Percentiles rank a stretch among this genome's conserved stretches.
phyloP scores from a whole-genome alignment of 208 protist genomes.

The Crithidia expoeki region DNA sequence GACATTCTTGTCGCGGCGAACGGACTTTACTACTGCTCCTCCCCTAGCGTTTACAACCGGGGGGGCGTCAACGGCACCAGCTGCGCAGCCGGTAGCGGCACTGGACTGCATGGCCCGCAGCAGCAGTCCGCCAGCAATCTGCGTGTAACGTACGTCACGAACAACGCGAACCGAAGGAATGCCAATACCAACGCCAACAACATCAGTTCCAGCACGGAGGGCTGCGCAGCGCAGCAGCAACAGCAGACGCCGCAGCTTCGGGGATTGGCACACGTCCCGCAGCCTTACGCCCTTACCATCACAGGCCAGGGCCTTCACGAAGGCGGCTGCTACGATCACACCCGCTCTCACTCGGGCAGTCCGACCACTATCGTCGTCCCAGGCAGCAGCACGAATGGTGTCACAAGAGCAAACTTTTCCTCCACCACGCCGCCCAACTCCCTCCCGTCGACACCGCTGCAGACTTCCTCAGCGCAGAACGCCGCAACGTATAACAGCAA shows the following conservation, averaged over 20 bases:
- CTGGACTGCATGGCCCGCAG: constrained; percentile 10
- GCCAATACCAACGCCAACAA: constrained; percentile 1
- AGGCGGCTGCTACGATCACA: background rate
- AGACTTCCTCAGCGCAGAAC: background rate
- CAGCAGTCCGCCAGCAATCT: constrained; percentile 14
- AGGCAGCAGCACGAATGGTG: constrained; percentile 8
- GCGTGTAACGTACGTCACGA: constrained; percentile 32
- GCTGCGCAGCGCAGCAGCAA: constrained; percentile 18
- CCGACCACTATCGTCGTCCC: constrained; percentile 9
- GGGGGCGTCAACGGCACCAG: background rate
- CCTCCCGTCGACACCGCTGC: constrained; percentile 6
- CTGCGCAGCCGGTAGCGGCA: no score
- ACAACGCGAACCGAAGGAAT: constrained; percentile 3
- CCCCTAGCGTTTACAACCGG: constrained; percentile 8
- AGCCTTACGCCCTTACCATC: constrained; percentile 22
- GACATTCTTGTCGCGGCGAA: background rate
- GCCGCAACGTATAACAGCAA: constrained; percentile 1
- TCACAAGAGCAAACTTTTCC: background rate
- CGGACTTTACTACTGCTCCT: constrained; percentile 13
- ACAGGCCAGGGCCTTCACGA: constrained; percentile 3
- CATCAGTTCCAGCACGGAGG: constrained; percentile 1
- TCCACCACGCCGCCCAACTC: constrained; percentile 10
- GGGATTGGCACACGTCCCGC: constrained; percentile 24
- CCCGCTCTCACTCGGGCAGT: constrained; percentile 13
- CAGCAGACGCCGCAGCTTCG: constrained; percentile 2